Percentiles rank a stretch among this genome's conserved stretches.
phyloP scores from a whole-genome alignment of 768 basidiomycete genomes.

The Amanita muscaria region DNA sequence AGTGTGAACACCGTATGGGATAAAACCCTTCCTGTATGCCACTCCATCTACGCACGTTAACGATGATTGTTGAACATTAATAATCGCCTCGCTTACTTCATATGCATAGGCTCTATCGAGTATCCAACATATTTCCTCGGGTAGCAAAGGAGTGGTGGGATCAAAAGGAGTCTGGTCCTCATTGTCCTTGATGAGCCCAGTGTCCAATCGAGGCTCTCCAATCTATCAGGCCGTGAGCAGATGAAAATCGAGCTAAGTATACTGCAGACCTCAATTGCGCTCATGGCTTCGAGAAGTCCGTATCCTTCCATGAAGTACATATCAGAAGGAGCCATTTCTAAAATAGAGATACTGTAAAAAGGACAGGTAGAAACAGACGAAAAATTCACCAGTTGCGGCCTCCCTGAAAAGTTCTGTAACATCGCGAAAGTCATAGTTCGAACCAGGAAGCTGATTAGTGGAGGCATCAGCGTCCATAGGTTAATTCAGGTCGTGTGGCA shows the following conservation, averaged over 20 bases:
- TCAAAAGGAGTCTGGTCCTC: conserved; percentile 47
- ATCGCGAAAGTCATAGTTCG: conserved; percentile 50
- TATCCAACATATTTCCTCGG: conserved; percentile 84
- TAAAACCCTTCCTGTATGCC: conserved; percentile 80
- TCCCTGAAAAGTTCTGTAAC: conserved; percentile 49
- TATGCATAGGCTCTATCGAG: conserved; percentile 68
- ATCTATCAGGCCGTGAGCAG: conserved; percentile 43
- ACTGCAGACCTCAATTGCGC: conserved; percentile 69
- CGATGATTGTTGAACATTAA: too few species aligned
- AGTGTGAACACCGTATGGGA: conserved; percentile 80
- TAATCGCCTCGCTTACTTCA: conserved; percentile 67
- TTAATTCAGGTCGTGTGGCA: conserved; percentile 16
- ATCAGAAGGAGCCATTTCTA: conserved; percentile 55
- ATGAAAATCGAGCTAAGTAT: conserved; percentile 1
- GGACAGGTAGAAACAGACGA: neutral
- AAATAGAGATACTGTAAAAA: conserved; percentile 8
- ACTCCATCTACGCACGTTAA: too few species aligned
- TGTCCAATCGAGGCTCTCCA: conserved; percentile 85
- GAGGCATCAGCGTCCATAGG: neutral
- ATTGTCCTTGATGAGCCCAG: conserved; percentile 47
- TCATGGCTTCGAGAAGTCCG: conserved; percentile 85
- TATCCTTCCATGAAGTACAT: conserved; percentile 64
- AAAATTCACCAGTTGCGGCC: conserved; percentile 50
- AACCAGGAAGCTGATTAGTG: conserved; percentile 25
- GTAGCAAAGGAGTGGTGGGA: conserved; percentile 51